A percentile compares a stretch with the other conserved stretches of the same genome.
phyloP scores from a whole-genome alignment of 345 rosid species.

The Arabis alpina region DNA sequence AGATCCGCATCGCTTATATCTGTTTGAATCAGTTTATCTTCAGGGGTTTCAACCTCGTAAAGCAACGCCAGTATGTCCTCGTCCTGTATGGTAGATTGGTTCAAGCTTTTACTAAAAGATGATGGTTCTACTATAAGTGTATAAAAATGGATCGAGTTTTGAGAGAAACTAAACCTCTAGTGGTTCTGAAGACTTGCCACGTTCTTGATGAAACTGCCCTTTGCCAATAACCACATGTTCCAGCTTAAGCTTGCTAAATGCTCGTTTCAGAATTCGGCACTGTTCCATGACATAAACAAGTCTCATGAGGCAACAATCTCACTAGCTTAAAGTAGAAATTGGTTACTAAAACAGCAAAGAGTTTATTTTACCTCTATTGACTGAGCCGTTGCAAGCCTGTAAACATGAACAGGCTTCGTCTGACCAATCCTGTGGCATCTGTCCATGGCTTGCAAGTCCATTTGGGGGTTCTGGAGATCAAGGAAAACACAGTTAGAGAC shows the following conservation, averaged over 20 bases:
- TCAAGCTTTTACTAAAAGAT: conserved; percentile 9
- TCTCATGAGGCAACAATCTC: conserved; percentile 26
- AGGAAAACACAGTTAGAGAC: conserved; percentile 32
- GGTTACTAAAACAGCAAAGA: conserved; percentile 17
- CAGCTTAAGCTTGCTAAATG: conserved; percentile 87
- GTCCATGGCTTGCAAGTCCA: conserved; percentile 99
- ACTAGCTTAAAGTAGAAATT: conserved; percentile 1
- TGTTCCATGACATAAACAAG: conserved; percentile 42
- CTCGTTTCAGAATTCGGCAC: conserved; percentile 93
- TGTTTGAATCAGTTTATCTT: conserved; percentile 88
- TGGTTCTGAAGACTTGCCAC: conserved; percentile 43
- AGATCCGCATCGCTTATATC: conserved; percentile 83
- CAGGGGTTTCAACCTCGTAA: conserved; percentile 76
- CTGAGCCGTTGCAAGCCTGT: conserved; percentile 89
- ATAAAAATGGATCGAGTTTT: not conserved
- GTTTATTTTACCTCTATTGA: conserved; percentile 73
- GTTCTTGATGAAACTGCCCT: conserved; percentile 95
- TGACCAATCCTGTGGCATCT: conserved; percentile 99
- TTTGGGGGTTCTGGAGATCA: conserved; percentile 84
- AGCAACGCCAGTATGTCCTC: conserved; percentile 79
- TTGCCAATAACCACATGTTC: conserved; percentile 95
- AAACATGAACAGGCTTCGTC: conserved; percentile 98
- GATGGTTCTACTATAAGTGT: not conserved
- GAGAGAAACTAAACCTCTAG: conserved; percentile 53
- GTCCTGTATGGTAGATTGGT: conserved; percentile 53